Evolutionary conservation across 2,329 filamentous ascomycete species (phyloP).

Genomic region (Calonectria hawksworthii): DNA sequence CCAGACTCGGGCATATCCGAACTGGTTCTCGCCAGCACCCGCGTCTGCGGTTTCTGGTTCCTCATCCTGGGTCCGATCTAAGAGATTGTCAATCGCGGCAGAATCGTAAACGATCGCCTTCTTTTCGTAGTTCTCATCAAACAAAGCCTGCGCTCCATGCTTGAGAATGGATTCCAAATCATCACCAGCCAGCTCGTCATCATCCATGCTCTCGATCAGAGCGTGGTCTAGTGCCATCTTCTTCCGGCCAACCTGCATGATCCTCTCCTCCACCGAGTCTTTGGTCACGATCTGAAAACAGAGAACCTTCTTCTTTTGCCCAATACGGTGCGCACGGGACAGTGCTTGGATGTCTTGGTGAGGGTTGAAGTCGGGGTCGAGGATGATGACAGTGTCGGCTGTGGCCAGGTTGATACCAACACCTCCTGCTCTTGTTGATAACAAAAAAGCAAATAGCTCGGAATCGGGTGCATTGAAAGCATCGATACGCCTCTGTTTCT

Average conservation of each 20-base stretch:
- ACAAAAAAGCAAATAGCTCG: conserved; percentile 86
- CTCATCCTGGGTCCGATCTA: conserved; percentile 89
- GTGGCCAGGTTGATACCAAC: conserved; percentile 98
- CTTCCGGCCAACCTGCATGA: conserved; percentile 93
- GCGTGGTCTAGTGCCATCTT: conserved; percentile 98
- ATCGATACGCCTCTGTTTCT: conserved; percentile 96
- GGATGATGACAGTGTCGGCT: conserved; percentile 97
- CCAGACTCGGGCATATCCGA: conserved; percentile 94
- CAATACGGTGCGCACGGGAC: conserved; percentile 94
- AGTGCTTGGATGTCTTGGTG: conserved; percentile 98
- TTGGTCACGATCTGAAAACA: conserved; percentile 96
- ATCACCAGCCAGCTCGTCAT: conserved; percentile 81
- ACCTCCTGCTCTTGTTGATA: conserved; percentile 94
- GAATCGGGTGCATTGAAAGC: conserved; percentile 91
- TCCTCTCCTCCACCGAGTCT: conserved; percentile 91
- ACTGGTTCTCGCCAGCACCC: conserved; percentile 80
- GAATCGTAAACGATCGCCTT: conserved; percentile 86
- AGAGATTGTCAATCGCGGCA: conserved; percentile 85
- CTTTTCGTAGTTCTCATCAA: conserved; percentile 79
- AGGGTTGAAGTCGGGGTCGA: conserved; percentile 97
- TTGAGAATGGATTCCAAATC: conserved; percentile 91
- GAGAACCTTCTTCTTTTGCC: conserved; percentile 94
- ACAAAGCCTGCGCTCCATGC: conserved; percentile 89
- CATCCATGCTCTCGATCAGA: conserved; percentile 91
- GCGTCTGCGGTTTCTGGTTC: conserved; percentile 76